These are phyloP conservation scores for Dothistroma septosporum DNA, from an alignment of 2,329 filamentous ascomycete genomes.

Conservation along the genomic window DNA sequence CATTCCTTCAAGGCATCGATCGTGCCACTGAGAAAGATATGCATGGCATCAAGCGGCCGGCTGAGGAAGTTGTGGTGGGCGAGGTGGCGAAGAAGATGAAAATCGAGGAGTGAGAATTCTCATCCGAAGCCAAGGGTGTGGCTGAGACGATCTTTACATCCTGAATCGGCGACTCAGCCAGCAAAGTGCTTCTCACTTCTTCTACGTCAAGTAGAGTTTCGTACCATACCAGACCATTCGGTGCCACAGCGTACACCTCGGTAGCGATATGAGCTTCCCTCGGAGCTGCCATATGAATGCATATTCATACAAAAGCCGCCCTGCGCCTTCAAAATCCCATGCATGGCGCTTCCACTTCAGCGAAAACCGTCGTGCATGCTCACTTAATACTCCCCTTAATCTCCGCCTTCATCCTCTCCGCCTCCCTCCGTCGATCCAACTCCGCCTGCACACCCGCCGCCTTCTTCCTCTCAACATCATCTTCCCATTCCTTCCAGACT, in stretches of 20 bases:
- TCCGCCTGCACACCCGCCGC: slow-evolving; percentile 25
- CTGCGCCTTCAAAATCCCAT: neutral
- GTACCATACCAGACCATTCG: neutral
- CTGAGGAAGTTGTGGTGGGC: neutral
- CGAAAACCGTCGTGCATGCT: no score
- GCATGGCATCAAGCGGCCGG: neutral
- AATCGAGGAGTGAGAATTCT: neutral
- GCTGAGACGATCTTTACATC: neutral
- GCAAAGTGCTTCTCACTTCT: neutral
- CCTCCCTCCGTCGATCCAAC: slow-evolving; percentile 31
- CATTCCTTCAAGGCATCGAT: neutral
- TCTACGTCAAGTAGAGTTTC: neutral
- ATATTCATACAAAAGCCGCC: neutral
- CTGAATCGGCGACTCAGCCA: neutral
- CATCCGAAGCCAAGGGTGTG: no score
- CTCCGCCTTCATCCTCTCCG: slow-evolving; percentile 31
- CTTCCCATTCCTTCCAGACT: slow-evolving; percentile 38
- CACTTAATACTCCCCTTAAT: slow-evolving; percentile 33
- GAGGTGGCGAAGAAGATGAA: slow-evolving; percentile 1
- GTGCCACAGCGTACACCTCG: no score
- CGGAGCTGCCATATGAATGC: neutral
- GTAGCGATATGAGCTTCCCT: no score
- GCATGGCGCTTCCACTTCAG: no score
- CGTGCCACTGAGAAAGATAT: neutral
- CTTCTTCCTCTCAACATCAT: slow-evolving; percentile 28